Evolutionary conservation across 768 basidiomycete species (phyloP).

Genomic region (Paxillus rubicundulus): DNA sequence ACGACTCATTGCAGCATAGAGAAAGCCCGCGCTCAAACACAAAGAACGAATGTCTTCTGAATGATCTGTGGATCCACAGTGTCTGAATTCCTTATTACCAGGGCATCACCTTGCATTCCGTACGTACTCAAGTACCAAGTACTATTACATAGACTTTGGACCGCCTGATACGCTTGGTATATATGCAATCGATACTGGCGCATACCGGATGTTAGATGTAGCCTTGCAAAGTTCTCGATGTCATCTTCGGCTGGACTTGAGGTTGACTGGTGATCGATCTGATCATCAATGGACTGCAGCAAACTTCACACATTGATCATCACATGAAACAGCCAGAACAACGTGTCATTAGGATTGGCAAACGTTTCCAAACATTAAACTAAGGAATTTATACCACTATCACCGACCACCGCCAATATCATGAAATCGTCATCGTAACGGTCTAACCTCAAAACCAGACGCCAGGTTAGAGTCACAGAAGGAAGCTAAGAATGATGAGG

Average conservation of each 20-base stretch:
- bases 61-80: too few relatives aligned
- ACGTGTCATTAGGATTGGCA: slow-evolving; percentile 6
- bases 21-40: too few relatives aligned
- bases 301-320: not conserved
- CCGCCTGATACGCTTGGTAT: too few relatives aligned
- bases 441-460: not conserved
- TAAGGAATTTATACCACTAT: slow-evolving; percentile 1
- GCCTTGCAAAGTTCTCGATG: not conserved
- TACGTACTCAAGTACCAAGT: too few relatives aligned
- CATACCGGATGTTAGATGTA: not conserved
- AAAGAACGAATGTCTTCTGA: too few relatives aligned
- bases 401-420: not conserved
- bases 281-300: not conserved
- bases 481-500: not conserved
- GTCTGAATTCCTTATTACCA: too few relatives aligned
- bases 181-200: too few relatives aligned
- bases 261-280: too few relatives aligned
- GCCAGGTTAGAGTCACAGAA: not conserved
- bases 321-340: slow-evolving; percentile 1
- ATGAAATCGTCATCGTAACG: not conserved
- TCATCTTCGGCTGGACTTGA: not conserved
- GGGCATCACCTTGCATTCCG: too few relatives aligned
- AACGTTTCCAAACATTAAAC: slow-evolving; percentile 1
- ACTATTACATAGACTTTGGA: too few relatives aligned
- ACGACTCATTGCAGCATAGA: too few relatives aligned